Evolutionary conservation across 192 early-diverging fungal species (phyloP).

Genomic region (Entomortierella chlamydospora): DNA sequence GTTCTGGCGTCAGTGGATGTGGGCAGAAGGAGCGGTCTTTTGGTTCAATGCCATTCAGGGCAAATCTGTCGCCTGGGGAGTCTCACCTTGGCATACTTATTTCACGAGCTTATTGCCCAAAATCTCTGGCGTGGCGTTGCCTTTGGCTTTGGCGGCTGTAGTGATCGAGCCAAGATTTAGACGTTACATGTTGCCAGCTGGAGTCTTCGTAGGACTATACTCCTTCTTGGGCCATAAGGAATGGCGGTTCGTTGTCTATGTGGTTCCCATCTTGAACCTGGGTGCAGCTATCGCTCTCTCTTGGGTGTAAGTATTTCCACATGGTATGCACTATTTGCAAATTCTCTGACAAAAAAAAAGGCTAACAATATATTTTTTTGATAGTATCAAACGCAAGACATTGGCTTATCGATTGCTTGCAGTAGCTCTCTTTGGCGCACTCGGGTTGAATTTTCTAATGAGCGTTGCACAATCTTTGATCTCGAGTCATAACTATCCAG

Average conservation of each 20-base stretch:
- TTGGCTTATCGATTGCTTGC: slow-evolving; percentile 39
- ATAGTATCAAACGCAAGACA: slow-evolving; percentile 53
- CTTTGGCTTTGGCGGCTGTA: slow-evolving; percentile 68
- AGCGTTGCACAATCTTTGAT: slow-evolving; percentile 60
- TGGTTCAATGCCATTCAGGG: slow-evolving; percentile 80
- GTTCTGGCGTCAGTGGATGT: slow-evolving; percentile 78
- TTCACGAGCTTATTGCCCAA: slow-evolving; percentile 78
- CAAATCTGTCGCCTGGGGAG: slow-evolving; percentile 76
- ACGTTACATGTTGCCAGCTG: slow-evolving; percentile 64
- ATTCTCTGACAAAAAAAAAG: no score
- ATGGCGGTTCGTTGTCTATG: slow-evolving; percentile 93
- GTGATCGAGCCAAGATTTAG: slow-evolving; percentile 59
- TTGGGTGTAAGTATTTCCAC: slow-evolving; percentile 53
- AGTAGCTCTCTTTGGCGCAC: slow-evolving; percentile 18
- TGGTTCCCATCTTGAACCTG: slow-evolving; percentile 83
- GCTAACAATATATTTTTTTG: neutral
- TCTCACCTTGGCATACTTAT: slow-evolving; percentile 80
- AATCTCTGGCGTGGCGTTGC: slow-evolving; percentile 77
- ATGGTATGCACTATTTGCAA: no score
- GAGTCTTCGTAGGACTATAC: slow-evolving; percentile 71
- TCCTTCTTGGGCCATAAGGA: slow-evolving; percentile 93
- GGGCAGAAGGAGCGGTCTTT: slow-evolving; percentile 83
- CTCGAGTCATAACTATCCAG: slow-evolving; percentile 90
- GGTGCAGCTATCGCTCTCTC: slow-evolving; percentile 70
- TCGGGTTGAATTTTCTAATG: slow-evolving; percentile 33